phyloP scores from a whole-genome alignment of 2,329 filamentous ascomycete species.

The Aureobasidium namibiae region DNA sequence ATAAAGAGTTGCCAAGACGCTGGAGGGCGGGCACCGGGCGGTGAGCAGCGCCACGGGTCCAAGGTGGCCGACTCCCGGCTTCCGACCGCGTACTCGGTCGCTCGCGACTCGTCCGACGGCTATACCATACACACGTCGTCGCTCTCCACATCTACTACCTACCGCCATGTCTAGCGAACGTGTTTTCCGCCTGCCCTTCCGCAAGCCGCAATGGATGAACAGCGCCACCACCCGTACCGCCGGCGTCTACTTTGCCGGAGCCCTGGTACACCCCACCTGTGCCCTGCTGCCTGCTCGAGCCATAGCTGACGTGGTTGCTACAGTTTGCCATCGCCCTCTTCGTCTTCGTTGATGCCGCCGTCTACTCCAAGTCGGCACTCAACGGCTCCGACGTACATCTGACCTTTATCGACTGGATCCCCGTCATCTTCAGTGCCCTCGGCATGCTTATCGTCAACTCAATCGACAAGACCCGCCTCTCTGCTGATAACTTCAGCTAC shows the following conservation, averaged over 20 bases:
- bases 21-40: not conserved
- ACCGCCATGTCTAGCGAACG: conserved; percentile 41
- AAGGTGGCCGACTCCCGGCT: not conserved
- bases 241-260: conserved; percentile 59
- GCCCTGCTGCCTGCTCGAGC: too few species aligned
- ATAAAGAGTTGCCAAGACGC: conserved; percentile 8
- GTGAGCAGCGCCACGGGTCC: not conserved
- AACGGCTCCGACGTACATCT: conserved; percentile 57
- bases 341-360: conserved; percentile 58
- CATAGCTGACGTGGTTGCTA: not conserved
- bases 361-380: conserved; percentile 53
- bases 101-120: not conserved
- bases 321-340: conserved; percentile 64
- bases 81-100: not conserved
- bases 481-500: conserved; percentile 57
- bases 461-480: conserved; percentile 59
- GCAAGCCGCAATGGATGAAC: conserved; percentile 59
- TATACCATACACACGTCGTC: not conserved
- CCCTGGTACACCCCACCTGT: conserved; percentile 46
- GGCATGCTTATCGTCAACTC: conserved; percentile 67
- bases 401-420: conserved; percentile 66
- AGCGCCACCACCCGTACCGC: conserved; percentile 54
- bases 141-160: not conserved
- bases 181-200: conserved; percentile 52
- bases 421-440: conserved; percentile 59